A percentile compares a stretch with the other conserved stretches of the same genome.
These are phyloP conservation scores for Phialemoniopsis sp. DNA, from an alignment of 2,329 filamentous ascomycete genomes.

Conservation along the genomic window DNA sequence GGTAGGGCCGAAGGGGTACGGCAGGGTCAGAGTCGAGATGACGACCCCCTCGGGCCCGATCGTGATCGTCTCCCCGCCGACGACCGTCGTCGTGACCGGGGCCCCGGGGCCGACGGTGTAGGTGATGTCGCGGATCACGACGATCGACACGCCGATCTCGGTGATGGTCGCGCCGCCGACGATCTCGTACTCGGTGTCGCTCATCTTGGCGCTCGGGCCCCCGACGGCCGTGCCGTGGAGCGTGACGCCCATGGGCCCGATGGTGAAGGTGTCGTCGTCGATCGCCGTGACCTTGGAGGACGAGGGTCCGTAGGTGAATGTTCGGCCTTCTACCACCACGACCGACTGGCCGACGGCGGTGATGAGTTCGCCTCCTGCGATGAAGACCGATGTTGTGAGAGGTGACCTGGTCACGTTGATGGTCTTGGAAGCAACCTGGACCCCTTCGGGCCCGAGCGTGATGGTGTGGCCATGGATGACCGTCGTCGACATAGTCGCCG, in stretches of 20 bases:
- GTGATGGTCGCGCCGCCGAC: conserved; percentile 50
- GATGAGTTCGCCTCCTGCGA: conserved; percentile 39
- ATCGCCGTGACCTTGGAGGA: conserved; percentile 31
- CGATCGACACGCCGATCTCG: conserved; percentile 39
- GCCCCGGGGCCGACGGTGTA: conserved; percentile 46
- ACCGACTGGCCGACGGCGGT: conserved; percentile 40
- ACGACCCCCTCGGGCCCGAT: conserved; percentile 45
- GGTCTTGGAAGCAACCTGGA: conserved; percentile 29
- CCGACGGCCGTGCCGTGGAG: conserved; percentile 37
- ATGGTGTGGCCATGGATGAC: conserved; percentile 26
- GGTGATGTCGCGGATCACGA: conserved; percentile 44
- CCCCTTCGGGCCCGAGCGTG: conserved; percentile 23
- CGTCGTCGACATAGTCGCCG: conserved; percentile 27
- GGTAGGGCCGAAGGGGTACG: conserved; percentile 39
- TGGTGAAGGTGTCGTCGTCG: conserved; percentile 44
- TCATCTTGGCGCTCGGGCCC: conserved; percentile 27
- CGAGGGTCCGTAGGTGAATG: conserved; percentile 38
- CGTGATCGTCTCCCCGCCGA: conserved; percentile 46
- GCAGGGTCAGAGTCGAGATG: conserved; percentile 38
- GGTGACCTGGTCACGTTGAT: conserved; percentile 28
- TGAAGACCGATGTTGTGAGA: conserved; percentile 34
- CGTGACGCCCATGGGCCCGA: conserved; percentile 40
- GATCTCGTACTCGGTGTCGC: conserved; percentile 37
- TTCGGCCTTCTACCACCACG: conserved; percentile 32
- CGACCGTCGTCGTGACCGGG: conserved; percentile 30